Evolutionary conservation across 805 yeast species (phyloP).

Genomic region (Wickerhamiella nectarea): DNA sequence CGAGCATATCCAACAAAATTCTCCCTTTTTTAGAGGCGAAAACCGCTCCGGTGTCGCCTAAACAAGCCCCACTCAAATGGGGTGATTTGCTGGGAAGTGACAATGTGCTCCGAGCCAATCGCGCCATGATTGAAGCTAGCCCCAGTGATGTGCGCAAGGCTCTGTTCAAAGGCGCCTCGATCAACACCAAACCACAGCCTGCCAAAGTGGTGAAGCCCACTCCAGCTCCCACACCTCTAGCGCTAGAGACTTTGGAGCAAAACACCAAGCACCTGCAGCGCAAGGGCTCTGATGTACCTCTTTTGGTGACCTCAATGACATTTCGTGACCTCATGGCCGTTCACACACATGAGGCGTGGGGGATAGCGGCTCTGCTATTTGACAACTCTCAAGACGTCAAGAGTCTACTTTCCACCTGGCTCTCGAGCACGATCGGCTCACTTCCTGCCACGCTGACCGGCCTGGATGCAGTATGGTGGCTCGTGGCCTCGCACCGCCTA

Average conservation of each 20-base stretch:
- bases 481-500: conserved; percentile 37
- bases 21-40: background rate
- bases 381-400: conserved; percentile 3
- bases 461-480: conserved; percentile 1
- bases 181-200: background rate
- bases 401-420: background rate
- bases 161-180: background rate
- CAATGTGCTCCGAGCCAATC: background rate
- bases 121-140: background rate
- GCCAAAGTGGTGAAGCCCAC: background rate
- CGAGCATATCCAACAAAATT: background rate
- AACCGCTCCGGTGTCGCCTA: background rate
- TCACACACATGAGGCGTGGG: conserved; percentile 20
- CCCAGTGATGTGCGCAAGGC: background rate
- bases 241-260: background rate
- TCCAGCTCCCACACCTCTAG: background rate
- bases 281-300: background rate
- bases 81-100: background rate
- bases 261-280: background rate
- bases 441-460: background rate
- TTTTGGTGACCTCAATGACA: background rate
- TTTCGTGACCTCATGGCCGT: background rate
- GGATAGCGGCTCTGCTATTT: conserved; percentile 4
- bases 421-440: background rate
- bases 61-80: background rate